phyloP scores from a whole-genome alignment of 2,329 filamentous ascomycete genomes.

The Cladosporium sp. region DNA sequence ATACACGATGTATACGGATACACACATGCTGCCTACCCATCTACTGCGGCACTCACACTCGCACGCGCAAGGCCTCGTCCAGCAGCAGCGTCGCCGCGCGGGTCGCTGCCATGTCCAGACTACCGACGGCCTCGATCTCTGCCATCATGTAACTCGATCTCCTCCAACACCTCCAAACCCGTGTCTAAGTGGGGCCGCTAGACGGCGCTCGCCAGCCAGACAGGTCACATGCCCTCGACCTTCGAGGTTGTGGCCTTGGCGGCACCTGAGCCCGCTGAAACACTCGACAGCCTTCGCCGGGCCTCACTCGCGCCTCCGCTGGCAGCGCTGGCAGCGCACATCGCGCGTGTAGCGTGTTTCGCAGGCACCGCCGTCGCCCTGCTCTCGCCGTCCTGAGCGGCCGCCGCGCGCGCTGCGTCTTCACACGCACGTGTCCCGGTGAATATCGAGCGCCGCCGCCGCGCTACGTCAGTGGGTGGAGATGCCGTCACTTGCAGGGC shows the following conservation, averaged over 20 bases:
- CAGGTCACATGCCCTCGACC: slow-evolving; percentile 7
- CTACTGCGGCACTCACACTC: no score
- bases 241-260: slow-evolving; percentile 8
- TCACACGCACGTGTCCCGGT: not conserved
- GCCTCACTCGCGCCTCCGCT: not conserved
- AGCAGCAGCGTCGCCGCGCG: no score
- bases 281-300: slow-evolving; percentile 6
- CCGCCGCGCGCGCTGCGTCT: not conserved
- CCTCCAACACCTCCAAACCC: slow-evolving; percentile 1
- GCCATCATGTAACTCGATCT: slow-evolving; percentile 5
- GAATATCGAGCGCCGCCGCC: not conserved
- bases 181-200: slow-evolving; percentile 9
- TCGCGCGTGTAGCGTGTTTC: not conserved
- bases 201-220: slow-evolving; percentile 4
- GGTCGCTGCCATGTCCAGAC: no score
- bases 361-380: not conserved
- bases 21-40: no score
- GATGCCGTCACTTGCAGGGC: slow-evolving; percentile 11
- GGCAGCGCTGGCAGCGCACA: no score
- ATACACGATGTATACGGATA: no score
- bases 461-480: slow-evolving; percentile 9
- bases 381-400: no score
- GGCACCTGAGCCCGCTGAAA: slow-evolving; percentile 1
- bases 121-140: not conserved
- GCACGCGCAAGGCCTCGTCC: no score